These are phyloP conservation scores for Sonneratia alba DNA, from an alignment of 345 rosid genomes.

Conservation along the genomic window DNA sequence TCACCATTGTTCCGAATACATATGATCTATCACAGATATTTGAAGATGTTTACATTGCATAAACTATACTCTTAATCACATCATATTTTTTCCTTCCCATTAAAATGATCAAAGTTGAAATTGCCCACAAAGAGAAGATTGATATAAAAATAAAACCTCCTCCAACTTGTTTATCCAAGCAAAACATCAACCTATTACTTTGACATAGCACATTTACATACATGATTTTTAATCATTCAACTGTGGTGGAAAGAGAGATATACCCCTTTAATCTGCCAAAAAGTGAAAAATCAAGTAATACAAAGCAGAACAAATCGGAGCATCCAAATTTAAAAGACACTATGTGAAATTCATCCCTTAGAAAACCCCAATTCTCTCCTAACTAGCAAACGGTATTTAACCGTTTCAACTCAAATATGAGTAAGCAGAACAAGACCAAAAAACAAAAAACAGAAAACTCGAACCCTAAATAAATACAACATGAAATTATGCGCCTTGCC, in stretches of 20 bases:
- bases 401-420: too few relatives aligned
- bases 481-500: too few relatives aligned
- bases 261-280: neutral
- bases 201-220: neutral
- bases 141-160: too few relatives aligned
- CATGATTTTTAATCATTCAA: neutral
- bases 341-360: neutral
- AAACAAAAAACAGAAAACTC: too few relatives aligned
- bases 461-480: too few relatives aligned
- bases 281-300: neutral
- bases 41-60: neutral
- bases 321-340: neutral
- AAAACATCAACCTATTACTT: neutral
- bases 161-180: too few relatives aligned
- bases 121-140: too few relatives aligned
- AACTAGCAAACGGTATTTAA: too few relatives aligned
- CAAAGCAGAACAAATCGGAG: neutral
- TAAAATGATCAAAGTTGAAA: too few relatives aligned
- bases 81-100: too few relatives aligned
- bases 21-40: neutral
- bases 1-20: neutral
- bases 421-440: too few relatives aligned
- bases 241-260: neutral
- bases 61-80: neutral
- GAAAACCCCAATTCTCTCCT: too few relatives aligned